Conservation (phyloP, 176 grass and related monocot genomes). For the Metroxylon sagu region DNA sequence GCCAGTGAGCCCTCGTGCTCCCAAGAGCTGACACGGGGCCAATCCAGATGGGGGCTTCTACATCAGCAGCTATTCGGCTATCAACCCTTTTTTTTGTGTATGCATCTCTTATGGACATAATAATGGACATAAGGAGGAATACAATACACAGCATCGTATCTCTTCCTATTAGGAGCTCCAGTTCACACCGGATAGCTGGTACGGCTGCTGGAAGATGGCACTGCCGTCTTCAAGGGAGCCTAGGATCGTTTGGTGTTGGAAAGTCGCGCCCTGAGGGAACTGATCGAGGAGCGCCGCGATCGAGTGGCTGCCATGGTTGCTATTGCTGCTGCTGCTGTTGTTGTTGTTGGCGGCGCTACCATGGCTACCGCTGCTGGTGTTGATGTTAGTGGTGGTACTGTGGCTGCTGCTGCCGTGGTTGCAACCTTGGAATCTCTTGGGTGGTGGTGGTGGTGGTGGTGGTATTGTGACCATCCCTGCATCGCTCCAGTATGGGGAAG, state of each 20-base stretch:
- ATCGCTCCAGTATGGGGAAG: slow-evolving; percentile 46
- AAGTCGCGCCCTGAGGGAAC: slow-evolving; percentile 4
- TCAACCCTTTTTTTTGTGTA: no score
- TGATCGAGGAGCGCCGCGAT: slow-evolving; percentile 26
- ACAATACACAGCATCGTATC: neutral
- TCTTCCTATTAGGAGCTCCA: slow-evolving; percentile 52
- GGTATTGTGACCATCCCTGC: slow-evolving; percentile 19
- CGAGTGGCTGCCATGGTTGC: slow-evolving; percentile 16
- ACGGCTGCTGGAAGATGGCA: slow-evolving; percentile 47
- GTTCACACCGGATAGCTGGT: slow-evolving; percentile 61
- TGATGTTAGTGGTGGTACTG: slow-evolving; percentile 17
- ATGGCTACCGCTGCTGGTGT: slow-evolving; percentile 12
- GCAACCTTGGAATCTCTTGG: slow-evolving; percentile 31
- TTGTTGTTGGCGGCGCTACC: slow-evolving; percentile 29
- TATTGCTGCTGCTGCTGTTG: neutral
- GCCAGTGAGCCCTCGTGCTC: no score
- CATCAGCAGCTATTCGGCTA: no score
- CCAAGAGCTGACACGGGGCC: no score
- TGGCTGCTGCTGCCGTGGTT: slow-evolving; percentile 1
- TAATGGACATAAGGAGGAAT: no score
- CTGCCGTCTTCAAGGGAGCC: slow-evolving; percentile 25
- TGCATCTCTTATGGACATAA: no score
- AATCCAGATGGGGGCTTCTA: no score
- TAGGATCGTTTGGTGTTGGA: slow-evolving; percentile 28
- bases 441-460: slow-evolving; percentile 27